Conservation (phyloP, 2,329 filamentous ascomycete species). For the Calonectria pauciramosa region DNA sequence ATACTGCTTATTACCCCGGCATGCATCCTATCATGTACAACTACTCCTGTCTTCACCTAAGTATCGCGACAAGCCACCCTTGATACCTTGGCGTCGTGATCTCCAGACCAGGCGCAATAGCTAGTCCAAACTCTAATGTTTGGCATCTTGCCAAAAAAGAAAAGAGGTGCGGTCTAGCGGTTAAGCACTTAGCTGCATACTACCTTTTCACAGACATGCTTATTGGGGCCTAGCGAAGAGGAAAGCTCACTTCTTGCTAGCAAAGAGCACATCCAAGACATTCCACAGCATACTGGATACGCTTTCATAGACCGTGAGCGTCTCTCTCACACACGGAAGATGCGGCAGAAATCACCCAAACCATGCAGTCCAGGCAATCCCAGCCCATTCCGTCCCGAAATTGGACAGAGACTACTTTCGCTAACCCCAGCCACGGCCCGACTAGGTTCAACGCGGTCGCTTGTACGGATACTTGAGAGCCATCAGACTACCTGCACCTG, state of each 20-base stretch:
- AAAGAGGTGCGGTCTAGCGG: neutral
- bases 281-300: neutral
- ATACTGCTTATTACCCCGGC: neutral
- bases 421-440: neutral
- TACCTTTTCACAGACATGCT: neutral
- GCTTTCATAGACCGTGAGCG: neutral
- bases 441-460: neutral
- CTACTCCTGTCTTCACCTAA: neutral
- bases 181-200: neutral
- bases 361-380: neutral
- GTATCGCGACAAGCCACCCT: neutral
- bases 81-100: neutral
- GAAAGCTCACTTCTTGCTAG: neutral
- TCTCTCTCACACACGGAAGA: neutral
- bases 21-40: neutral
- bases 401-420: neutral
- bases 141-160: neutral
- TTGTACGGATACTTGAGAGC: no score
- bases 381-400: neutral
- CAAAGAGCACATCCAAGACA: neutral
- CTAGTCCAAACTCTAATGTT: neutral
- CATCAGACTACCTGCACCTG: neutral
- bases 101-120: neutral
- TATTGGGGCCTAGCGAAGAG: neutral
- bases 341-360: neutral